A percentile compares a stretch with the other conserved stretches of the same genome.
Evolutionary conservation across 306 rosid genomes (phyloP).

Genomic region (Prunus dulcis): DNA sequence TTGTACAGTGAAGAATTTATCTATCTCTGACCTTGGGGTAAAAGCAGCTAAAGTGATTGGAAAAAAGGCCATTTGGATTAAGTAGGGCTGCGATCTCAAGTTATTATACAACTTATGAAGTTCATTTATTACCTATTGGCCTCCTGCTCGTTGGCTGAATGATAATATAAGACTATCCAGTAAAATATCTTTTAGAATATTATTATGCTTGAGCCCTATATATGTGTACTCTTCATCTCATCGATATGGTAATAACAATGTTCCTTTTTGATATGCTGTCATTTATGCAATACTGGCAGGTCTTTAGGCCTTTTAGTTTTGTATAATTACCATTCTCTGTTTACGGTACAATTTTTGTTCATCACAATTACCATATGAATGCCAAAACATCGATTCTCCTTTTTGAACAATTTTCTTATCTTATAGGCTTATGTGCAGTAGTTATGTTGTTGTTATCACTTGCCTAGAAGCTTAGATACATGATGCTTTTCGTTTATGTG

Average conservation of each 20-base stretch:
- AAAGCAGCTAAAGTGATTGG: too few species aligned
- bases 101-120: too few species aligned
- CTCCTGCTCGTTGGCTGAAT: too few species aligned
- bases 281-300: neutral
- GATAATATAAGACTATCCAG: too few species aligned
- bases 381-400: neutral
- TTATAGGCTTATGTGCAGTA: neutral
- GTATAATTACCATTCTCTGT: neutral
- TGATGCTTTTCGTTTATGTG: slow-evolving; percentile 25
- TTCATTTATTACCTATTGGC: too few species aligned
- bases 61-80: neutral
- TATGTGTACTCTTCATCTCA: too few species aligned
- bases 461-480: neutral
- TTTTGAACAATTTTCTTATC: neutral
- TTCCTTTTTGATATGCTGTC: neutral
- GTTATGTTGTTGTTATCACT: neutral
- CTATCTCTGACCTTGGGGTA: too few species aligned
- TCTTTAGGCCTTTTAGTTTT: neutral
- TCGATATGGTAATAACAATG: neutral
- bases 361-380: neutral
- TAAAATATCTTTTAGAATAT: too few species aligned
- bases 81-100: neutral
- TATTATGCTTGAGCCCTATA: too few species aligned
- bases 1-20: neutral
- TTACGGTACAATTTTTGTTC: neutral